Conservation (phyloP, 805 yeast genomes). For the Myxozyma nipponensis region DNA sequence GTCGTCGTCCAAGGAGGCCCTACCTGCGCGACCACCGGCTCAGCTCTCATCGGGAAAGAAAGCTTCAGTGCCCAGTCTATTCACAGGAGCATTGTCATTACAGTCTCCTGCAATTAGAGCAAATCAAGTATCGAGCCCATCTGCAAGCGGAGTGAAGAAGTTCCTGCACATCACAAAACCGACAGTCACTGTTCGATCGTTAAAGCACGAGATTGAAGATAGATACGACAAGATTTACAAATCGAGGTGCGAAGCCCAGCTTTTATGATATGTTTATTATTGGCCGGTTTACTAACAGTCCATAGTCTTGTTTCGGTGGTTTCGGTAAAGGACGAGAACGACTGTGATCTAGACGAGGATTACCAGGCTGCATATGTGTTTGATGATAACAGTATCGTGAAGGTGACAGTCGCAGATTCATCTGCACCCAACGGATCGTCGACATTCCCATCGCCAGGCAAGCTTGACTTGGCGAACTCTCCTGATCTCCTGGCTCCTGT, state of each 20-base stretch:
- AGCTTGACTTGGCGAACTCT: background rate
- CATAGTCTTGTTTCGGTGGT: constrained; percentile 1
- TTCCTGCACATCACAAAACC: constrained; percentile 10
- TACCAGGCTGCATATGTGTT: constrained; percentile 16
- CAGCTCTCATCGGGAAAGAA: background rate
- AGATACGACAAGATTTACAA: constrained; percentile 4
- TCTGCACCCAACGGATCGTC: too few species aligned
- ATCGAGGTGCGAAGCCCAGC: background rate
- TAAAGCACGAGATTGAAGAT: constrained; percentile 1
- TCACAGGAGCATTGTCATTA: background rate
- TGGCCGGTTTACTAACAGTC: background rate
- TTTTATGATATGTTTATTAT: background rate
- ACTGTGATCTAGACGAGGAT: constrained; percentile 24
- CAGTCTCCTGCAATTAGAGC: background rate
- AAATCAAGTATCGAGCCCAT: background rate
- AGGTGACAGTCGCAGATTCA: background rate
- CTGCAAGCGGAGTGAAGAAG: background rate
- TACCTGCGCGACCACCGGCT: background rate
- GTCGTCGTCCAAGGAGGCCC: background rate
- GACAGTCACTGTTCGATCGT: background rate
- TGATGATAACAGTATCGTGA: constrained; percentile 7
- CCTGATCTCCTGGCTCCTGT: background rate
- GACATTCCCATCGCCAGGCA: too few species aligned
- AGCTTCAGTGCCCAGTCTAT: background rate
- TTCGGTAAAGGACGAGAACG: constrained; percentile 13